Evolutionary conservation across 2,329 filamentous ascomycete genomes (phyloP), one percentile per base, ranked within the genome.

Genomic region (Aspergillus puulaauensis): DNA sequence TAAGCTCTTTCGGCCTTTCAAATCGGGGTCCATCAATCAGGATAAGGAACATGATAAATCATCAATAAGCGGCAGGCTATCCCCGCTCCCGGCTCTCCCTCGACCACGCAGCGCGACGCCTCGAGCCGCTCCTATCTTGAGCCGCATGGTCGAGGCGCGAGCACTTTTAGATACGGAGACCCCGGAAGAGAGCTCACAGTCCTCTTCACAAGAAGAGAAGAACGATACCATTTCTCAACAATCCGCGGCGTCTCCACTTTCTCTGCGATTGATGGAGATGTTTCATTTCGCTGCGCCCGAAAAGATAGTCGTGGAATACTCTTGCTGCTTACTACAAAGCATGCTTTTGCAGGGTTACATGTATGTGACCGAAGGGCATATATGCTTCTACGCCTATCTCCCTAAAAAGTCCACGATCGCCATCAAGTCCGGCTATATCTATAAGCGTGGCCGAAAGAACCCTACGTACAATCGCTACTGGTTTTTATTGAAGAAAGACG

Each of bases 371-470:
- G 82, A 89, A 60, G 90, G 88, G 66, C 95, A 99, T 71, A 90
- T 98, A 60, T 97, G 93, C 76, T 99, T 98, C 73, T 98, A 97
- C 71, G 92, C 95, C 40, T 97, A 97, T 71, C 83, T 98, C n/a
- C 92, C 92, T 6, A 96, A 93, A 80, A 96, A 95, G 81, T 86
- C 89, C 52, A 86, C 90, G 65, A 82, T 87, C 54, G 83, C 90
- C 17, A 84, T 88, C 64, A 98, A 96, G 75, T 93, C 92, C 1
- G 93, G 95, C 1, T 91, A 93, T 69, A 80, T 99, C 2, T 87
- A 86, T 56, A 98, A 98, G 76, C 90, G 90, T 58, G 93, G 95
- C 58, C 90, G 90, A 68, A 88, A 91, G 47, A 96, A 93, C 70
- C 90, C 90, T 47, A 90, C 88, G 64, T 98, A 92, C 75, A 90